Conservation (phyloP, 495 filamentous ascomycete genomes). For the Bathelium albidoporum region DNA sequence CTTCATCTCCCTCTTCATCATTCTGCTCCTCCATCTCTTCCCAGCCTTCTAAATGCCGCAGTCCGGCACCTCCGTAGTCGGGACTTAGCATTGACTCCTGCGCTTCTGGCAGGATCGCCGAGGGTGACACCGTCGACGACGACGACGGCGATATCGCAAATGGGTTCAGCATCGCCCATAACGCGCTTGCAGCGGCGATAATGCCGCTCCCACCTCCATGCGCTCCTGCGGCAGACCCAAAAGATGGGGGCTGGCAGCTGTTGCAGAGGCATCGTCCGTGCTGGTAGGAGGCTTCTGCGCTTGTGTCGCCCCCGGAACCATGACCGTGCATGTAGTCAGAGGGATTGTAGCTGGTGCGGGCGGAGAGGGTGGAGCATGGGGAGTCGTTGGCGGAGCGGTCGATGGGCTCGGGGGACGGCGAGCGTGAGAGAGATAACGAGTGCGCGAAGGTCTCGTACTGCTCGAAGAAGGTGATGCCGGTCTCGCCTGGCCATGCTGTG, state of each 20-base stretch:
- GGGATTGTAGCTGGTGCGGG: background rate
- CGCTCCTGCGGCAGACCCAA: background rate
- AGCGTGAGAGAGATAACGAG: background rate
- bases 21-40: conserved; percentile 4
- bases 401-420: background rate
- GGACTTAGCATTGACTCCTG: background rate
- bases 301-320: background rate
- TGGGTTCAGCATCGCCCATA: background rate
- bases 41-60: background rate
- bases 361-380: background rate
- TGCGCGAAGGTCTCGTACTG: background rate
- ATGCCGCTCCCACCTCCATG: background rate
- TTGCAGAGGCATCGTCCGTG: background rate
- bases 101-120: background rate
- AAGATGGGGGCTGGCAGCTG: background rate
- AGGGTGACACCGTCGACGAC: background rate
- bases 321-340: background rate
- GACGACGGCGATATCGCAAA: background rate
- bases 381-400: background rate
- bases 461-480: background rate
- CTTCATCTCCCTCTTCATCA: conserved; percentile 5
- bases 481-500: background rate
- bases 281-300: background rate
- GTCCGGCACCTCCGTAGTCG: background rate
- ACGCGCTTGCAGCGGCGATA: background rate